A percentile compares a stretch with the other conserved stretches of the same genome.
phyloP scores from a whole-genome alignment of 2,329 filamentous ascomycete genomes.

The Alternaria sp. region DNA sequence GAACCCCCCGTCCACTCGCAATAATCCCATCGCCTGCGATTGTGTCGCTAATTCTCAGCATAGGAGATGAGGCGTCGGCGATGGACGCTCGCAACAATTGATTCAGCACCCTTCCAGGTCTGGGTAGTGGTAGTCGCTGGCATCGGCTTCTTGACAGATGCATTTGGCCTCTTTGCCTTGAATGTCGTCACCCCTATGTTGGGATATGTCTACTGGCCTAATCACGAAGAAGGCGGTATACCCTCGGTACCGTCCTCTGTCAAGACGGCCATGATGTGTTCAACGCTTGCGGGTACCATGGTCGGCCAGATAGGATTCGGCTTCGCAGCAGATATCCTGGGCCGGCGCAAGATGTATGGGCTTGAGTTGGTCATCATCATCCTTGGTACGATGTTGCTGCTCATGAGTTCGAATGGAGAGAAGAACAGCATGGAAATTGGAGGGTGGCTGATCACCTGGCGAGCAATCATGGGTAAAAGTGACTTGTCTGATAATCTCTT shows the following conservation, averaged over 20 bases:
- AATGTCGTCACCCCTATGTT: constrained; percentile 54
- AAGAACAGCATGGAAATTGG: constrained; percentile 50
- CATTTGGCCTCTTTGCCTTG: constrained; percentile 52
- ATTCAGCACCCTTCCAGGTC: constrained; percentile 44
- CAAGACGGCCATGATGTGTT: constrained; percentile 51
- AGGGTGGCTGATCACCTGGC: constrained; percentile 54
- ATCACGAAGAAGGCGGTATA: constrained; percentile 33
- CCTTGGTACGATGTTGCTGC: constrained; percentile 50
- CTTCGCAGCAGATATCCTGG: constrained; percentile 49
- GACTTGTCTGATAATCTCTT: no score
- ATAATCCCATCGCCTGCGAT: not conserved
- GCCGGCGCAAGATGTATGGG: constrained; percentile 54
- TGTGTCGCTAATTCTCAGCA: not conserved
- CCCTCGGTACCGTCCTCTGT: constrained; percentile 41
- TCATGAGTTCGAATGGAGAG: constrained; percentile 50
- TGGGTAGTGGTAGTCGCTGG: constrained; percentile 54
- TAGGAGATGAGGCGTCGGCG: constrained; percentile 39
- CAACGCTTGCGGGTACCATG: constrained; percentile 52
- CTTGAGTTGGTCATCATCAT: constrained; percentile 54
- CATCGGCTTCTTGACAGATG: constrained; percentile 53
- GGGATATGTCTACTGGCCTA: constrained; percentile 52
- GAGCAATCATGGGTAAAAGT: constrained; percentile 50
- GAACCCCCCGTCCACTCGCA: not conserved
- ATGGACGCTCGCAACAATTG: constrained; percentile 48
- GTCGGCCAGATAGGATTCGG: constrained; percentile 53